These are phyloP conservation scores for Astrocystis sublimbata DNA, from an alignment of 495 filamentous ascomycete species.

Conservation along the genomic window DNA sequence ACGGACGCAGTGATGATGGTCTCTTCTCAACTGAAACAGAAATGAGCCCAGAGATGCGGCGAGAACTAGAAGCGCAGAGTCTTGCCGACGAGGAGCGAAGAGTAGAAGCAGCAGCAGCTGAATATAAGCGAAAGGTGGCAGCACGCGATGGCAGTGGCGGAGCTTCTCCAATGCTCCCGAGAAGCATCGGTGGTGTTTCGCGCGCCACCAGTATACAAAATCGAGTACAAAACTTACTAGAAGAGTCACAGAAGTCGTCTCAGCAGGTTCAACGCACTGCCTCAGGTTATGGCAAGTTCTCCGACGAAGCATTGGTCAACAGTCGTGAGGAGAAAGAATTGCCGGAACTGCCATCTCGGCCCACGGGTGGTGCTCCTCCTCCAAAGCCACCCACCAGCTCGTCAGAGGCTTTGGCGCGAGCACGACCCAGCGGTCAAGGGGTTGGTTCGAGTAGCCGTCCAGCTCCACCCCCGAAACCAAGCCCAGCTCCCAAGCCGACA, in stretches of 20 bases:
- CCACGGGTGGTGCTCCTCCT: constrained; percentile 23
- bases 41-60: constrained; percentile 83
- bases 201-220: constrained; percentile 84
- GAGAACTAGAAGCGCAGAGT: constrained; percentile 82
- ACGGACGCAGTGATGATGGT: constrained; percentile 68
- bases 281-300: constrained; percentile 84
- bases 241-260: constrained; percentile 66
- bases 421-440: constrained; percentile 24
- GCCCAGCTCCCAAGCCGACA: constrained; percentile 52
- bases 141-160: constrained; percentile 50
- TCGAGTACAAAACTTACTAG: constrained; percentile 82
- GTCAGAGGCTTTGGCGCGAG: constrained; percentile 20
- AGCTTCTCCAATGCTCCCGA: constrained; percentile 39
- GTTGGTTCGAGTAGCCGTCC: constrained; percentile 26
- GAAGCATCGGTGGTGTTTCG: constrained; percentile 58
- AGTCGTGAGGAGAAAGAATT: constrained; percentile 27
- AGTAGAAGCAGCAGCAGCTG: constrained; percentile 89
- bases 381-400: constrained; percentile 25
- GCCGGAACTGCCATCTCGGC: constrained; percentile 24
- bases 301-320: constrained; percentile 49
- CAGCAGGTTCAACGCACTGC: constrained; percentile 67
- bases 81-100: constrained; percentile 87
- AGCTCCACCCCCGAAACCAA: constrained; percentile 29
- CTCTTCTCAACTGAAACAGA: constrained; percentile 59
- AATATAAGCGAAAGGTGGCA: constrained; percentile 78